Evolutionary conservation across 352 stramenopile species (phyloP), one percentile per base, ranked within the genome.

Genomic region (Paralagenidium karlingii): DNA sequence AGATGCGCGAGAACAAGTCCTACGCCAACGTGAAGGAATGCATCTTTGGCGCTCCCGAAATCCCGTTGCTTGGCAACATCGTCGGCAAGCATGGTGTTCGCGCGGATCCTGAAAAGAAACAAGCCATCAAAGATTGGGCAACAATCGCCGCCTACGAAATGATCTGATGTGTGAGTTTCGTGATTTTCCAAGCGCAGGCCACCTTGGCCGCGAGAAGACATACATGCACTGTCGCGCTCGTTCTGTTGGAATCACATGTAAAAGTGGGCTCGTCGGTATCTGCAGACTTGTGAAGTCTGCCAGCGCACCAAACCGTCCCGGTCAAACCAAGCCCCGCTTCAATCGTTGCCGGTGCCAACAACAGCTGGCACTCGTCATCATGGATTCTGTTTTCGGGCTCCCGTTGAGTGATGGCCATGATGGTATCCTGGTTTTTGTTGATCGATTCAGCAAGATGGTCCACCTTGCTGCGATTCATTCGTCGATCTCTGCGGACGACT

Each of bases 391-490:
- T 5, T 60, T 58, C 16, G 34, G 39, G 0, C 42, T 57, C 2
- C 46, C 43, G 8, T 8, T 34, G 15, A 13, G 3, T 0, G 13
- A 27, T 0, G 41, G 34, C 2, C 42, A 49, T 15, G 55, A 45
- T 0, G 43, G 49, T 1, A 45, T 65, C 13, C 8, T 62, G 0
- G 52, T 60, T 5, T 47, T 60, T 9, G 47, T 71, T 4, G 47
- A 63, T 5, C 43, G 43, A 5, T 47, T 64, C 29, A 64, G 45
- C 24, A 65, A 60, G 44, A 61, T 54, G 45, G 9, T 51, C 0
- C 44, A 64, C 20, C 42, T 61, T 20, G 33, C 38, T 19, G 13
- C 47, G 0, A 51, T 55, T 0, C 0, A 16, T 0, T 3, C n/a
- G 0, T 34, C 36, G 0, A 47, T 62, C 32, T 49, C 46, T 1